Base-by-base conservation (phyloP, 305 asterid species). In the Fraxinus latifolia region DNA sequence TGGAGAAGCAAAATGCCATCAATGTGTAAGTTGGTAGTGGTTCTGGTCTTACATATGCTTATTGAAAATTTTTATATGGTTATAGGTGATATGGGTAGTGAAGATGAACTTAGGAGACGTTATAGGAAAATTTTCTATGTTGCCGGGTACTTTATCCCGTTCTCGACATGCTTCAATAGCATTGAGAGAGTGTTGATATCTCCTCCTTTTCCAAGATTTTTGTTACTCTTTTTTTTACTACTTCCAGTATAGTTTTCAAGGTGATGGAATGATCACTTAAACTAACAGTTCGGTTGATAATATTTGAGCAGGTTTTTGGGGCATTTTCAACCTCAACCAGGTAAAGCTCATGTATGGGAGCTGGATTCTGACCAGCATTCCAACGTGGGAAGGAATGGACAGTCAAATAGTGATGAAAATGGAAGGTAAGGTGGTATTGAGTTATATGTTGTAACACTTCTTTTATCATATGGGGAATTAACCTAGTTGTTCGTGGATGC, bases 281-380 rank as follows among this genome's bases (percentile, higher is more conserved):
- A 65, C 79, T 55, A 55, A 74, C 79, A 78, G 68, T 84, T 84
- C 29, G 68, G 53, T 19, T 83, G 70, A 71, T 80, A 75, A 70
- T 86, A 74, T 83, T 42, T 77, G 88, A 83, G 85, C 92, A 95
- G 99, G 79, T 95, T 95, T 87, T 91, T 95, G 92, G 99, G 99
- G 72, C 82, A 93, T 85, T 95, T 94, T 86, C 95, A 93, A 86
- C 99, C 98, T 78, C 94, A 90, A 85, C 88, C 89, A 70, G 96
- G 93, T 80, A 92, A 90, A 84, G 93, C 97, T 88, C 97, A 93
- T 81, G 86, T 94, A 80, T 95, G 99, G 99, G 98, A 93, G 86
- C 92, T 94, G 90, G 93, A 93, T 81, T 78, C 93, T 5, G 94
- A 92, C 76, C 93, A 93, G 88, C 91, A 84, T 85, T 88, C 86